Conservation (phyloP, 2,329 filamentous ascomycete species). For the Cercospora sp. region DNA sequence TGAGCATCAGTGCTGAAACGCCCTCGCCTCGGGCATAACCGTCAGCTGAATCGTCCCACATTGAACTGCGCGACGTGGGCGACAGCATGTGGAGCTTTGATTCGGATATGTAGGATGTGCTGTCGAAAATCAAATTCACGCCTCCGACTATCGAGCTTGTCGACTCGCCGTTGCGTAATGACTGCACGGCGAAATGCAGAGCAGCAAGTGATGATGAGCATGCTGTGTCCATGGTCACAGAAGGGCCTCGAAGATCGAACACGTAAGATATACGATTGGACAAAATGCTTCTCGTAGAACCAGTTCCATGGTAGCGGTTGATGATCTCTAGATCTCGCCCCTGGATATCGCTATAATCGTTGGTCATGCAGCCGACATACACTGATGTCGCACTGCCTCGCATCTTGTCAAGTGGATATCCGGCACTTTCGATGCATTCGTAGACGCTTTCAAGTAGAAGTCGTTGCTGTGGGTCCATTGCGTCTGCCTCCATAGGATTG, state of each 20-base stretch:
- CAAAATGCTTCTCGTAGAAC: slow-evolving; percentile 26
- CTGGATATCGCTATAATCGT: slow-evolving; percentile 29
- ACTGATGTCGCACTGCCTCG: slow-evolving; percentile 27
- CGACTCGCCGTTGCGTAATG: slow-evolving; percentile 36
- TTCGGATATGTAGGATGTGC: slow-evolving; percentile 19
- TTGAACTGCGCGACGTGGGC: slow-evolving; percentile 34
- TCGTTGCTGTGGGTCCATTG: slow-evolving; percentile 36
- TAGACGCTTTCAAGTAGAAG: slow-evolving; percentile 32
- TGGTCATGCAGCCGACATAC: slow-evolving; percentile 31
- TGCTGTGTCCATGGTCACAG: slow-evolving; percentile 45
- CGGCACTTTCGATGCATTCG: slow-evolving; percentile 28
- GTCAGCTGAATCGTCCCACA: slow-evolving; percentile 45
- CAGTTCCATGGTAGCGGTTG: slow-evolving; percentile 30
- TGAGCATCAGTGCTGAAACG: slow-evolving; percentile 53
- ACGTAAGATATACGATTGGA: slow-evolving; percentile 33
- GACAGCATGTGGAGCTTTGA: slow-evolving; percentile 28
- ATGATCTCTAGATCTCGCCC: slow-evolving; percentile 26
- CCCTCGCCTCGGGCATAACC: slow-evolving; percentile 59
- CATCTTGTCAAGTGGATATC: slow-evolving; percentile 21
- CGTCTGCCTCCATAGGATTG: slow-evolving; percentile 27
- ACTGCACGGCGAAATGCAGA: slow-evolving; percentile 39
- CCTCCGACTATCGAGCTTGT: slow-evolving; percentile 27
- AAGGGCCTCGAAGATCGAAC: slow-evolving; percentile 31
- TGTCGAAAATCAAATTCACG: slow-evolving; percentile 34
- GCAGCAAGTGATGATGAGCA: slow-evolving; percentile 48